Base-by-base conservation (phyloP, 345 rosid species). In the Heritiera fomes region DNA sequence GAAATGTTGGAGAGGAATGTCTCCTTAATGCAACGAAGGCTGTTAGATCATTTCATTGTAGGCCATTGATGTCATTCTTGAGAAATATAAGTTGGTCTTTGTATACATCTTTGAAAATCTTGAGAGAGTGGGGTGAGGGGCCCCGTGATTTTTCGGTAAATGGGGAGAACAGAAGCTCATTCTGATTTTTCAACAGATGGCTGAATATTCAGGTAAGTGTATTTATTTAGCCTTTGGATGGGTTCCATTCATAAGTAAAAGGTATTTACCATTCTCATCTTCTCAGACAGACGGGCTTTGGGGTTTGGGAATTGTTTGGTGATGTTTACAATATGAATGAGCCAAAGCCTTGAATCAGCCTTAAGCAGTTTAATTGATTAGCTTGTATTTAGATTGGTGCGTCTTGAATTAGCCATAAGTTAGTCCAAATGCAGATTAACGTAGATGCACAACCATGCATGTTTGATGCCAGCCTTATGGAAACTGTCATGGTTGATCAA, bases 61-160 rank as follows among this genome's bases (percentile, higher is more conserved):
- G 86, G 86, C 90, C 88, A 83, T 80, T 79, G 80, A 53, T 85
- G 72, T 85, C 82, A 81, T 84, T 77, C 77, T 78, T 84, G 85
- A 86, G 83, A 80, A 73, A 73, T 76, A 75, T 78, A 77, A 82
- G 80, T 45, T 76, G 77, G 85, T 81, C 81, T 61, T 78, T 66
- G 78, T 79, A 81, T 78, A 83, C 82, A 69, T 80, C 60, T 60
- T 80, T 76, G 70, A 82, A 80, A 83, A 56, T 79, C 76, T 70
- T 75, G 76, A 80, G 82, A 78, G 86, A 76, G 77, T 80, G 77
- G 77, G 78, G 55, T 82, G 81, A 34, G 43, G 43, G 5, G 43
- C 78, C 84, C 85, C 69, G 12, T 79, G 73, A 78, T 50, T 81
- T 80, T 82, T 53, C 62, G 62, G 75, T 68, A 67, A 80, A 75